phyloP scores from a whole-genome alignment of 371 early-diverging fungal species.

The Mucor irregularis region DNA sequence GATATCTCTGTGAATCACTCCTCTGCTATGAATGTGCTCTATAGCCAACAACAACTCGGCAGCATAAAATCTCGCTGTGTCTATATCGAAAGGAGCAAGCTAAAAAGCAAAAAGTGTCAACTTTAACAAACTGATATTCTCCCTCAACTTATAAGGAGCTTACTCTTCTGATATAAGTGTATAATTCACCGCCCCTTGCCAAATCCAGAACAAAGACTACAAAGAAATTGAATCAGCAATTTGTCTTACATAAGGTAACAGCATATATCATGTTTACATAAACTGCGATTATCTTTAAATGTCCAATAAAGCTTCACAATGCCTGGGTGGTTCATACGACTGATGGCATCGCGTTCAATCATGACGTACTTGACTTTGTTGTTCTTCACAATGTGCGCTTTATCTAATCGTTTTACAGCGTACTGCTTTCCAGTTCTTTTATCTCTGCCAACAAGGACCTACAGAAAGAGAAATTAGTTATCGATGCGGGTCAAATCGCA shows the following conservation, averaged over 20 bases:
- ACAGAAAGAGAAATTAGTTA: too few species aligned
- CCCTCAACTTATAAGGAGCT: background rate
- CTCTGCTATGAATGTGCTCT: conserved; percentile 80
- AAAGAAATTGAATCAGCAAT: background rate
- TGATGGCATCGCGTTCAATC: conserved; percentile 89
- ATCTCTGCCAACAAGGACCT: conserved; percentile 76
- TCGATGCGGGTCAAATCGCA: too few species aligned
- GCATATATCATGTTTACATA: conserved; percentile 60
- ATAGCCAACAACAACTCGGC: conserved; percentile 88
- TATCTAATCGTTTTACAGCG: conserved; percentile 94
- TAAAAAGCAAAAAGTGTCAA: conserved; percentile 27
- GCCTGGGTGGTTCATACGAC: conserved; percentile 83
- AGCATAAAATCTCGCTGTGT: conserved; percentile 78
- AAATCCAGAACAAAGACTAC: conserved; percentile 88
- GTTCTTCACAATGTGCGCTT: conserved; percentile 89
- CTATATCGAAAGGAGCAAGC: conserved; percentile 71
- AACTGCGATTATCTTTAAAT: conserved; percentile 86
- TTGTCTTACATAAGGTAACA: background rate
- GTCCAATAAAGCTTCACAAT: conserved; percentile 92
- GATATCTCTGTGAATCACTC: conserved; percentile 87
- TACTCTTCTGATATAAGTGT: conserved; percentile 74
- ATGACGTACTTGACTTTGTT: conserved; percentile 94
- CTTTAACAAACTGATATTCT: background rate
- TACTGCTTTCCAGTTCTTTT: conserved; percentile 65
- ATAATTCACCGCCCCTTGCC: conserved; percentile 89